A percentile compares a stretch with the other conserved stretches of the same genome.
Evolutionary conservation across 108 stramenopile species (phyloP).

Genomic region (Cyclotella cryptica): DNA sequence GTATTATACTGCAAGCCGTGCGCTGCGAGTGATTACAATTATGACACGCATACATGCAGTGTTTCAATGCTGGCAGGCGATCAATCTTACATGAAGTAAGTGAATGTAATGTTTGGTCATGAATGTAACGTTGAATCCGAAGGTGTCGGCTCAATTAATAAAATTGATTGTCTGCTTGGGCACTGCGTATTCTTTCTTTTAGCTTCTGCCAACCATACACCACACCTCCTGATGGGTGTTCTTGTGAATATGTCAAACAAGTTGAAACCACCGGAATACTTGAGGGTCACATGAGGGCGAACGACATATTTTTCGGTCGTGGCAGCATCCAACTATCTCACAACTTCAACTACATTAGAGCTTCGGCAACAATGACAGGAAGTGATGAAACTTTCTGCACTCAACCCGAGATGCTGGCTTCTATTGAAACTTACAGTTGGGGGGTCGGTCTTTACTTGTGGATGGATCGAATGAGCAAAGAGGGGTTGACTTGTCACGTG

Average conservation of each 20-base stretch:
- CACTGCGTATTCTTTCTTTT: neutral
- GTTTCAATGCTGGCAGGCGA: constrained; percentile 37
- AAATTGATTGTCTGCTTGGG: neutral
- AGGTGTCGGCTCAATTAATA: neutral
- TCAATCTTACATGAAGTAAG: constrained; percentile 35
- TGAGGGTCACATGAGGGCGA: constrained; percentile 35
- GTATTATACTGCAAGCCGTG: constrained; percentile 36
- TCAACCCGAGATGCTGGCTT: constrained; percentile 31
- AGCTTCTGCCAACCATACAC: constrained; percentile 41
- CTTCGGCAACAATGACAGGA: constrained; percentile 41
- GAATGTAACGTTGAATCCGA: too few relatives aligned
- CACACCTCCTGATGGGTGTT: constrained; percentile 35
- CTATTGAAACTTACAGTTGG: constrained; percentile 26
- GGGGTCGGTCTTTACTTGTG: constrained; percentile 38
- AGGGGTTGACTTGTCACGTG: constrained; percentile 34
- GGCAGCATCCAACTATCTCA: constrained; percentile 38
- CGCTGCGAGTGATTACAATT: constrained; percentile 23
- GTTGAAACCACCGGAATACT: constrained; percentile 36
- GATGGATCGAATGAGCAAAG: constrained; percentile 38
- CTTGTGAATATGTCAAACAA: constrained; percentile 40
- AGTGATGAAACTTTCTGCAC: constrained; percentile 30
- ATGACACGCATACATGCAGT: constrained; percentile 29
- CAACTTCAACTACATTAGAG: constrained; percentile 46
- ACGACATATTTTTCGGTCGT: constrained; percentile 38
- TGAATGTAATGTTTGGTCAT: neutral